Evolutionary conservation across 805 yeast genomes (phyloP).

Genomic region (Groenewaldozyma salmanticensis): DNA sequence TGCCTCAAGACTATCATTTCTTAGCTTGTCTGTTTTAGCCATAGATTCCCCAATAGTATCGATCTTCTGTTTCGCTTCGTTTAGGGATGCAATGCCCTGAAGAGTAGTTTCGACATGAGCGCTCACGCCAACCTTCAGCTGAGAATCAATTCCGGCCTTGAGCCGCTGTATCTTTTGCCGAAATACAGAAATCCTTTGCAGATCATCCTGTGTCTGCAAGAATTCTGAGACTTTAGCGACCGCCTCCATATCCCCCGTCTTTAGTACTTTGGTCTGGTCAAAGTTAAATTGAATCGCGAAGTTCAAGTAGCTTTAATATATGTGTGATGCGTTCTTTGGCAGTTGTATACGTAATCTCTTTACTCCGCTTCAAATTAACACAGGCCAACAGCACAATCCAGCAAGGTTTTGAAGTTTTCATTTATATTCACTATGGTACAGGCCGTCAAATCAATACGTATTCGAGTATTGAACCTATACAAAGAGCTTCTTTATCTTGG

Average conservation of each 20-base stretch:
- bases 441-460: too few species aligned
- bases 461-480: conserved; percentile 26
- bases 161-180: conserved; percentile 38
- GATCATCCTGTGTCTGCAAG: conserved; percentile 22
- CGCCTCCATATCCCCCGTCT: too few species aligned
- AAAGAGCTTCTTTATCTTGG: conserved; percentile 32
- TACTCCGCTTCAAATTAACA: too few species aligned
- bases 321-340: too few species aligned
- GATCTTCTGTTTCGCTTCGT: conserved; percentile 32
- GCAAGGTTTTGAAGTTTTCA: too few species aligned
- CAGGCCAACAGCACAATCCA: too few species aligned
- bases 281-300: too few species aligned
- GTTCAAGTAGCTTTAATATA: too few species aligned
- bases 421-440: too few species aligned
- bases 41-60: conserved; percentile 26
- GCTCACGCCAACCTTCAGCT: conserved; percentile 60
- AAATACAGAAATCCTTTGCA: conserved; percentile 26
- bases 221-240: conserved; percentile 19
- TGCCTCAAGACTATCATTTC: conserved; percentile 47
- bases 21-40: conserved; percentile 34
- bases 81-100: conserved; percentile 27
- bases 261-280: too few species aligned
- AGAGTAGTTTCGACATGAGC: conserved; percentile 50
- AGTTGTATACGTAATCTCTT: too few species aligned
- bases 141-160: conserved; percentile 64